phyloP scores from a whole-genome alignment of 305 asterid species.

The Fraxinus sp. region DNA sequence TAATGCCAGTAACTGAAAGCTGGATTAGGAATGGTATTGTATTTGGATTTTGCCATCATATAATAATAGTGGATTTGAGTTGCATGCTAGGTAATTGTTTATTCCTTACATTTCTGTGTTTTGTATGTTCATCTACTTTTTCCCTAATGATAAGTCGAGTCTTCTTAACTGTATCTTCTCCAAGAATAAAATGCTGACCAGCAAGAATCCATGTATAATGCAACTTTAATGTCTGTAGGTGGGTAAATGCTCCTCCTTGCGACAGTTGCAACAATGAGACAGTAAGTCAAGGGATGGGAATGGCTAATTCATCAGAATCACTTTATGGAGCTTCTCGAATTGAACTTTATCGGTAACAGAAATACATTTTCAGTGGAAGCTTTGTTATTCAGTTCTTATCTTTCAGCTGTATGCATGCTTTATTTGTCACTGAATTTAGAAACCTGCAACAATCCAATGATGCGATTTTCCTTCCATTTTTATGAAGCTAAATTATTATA shows the following conservation, averaged over 20 bases:
- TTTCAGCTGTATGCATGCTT: slow-evolving; percentile 6
- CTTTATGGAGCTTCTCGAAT: slow-evolving; percentile 77
- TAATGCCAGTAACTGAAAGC: neutral
- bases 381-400: slow-evolving; percentile 3
- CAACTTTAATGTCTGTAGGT: slow-evolving; percentile 47
- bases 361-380: neutral
- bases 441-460: slow-evolving; percentile 13
- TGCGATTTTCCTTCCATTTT: slow-evolving; percentile 9
- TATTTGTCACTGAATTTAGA: slow-evolving; percentile 13
- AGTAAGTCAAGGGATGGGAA: slow-evolving; percentile 69
- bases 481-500: slow-evolving; percentile 6
- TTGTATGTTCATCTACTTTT: slow-evolving; percentile 16
- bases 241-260: slow-evolving; percentile 95
- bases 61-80: slow-evolving; percentile 4
- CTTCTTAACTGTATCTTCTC: neutral
- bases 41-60: neutral
- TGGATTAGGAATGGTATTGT: slow-evolving; percentile 14
- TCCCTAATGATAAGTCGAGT: neutral
- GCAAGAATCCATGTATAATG: slow-evolving; percentile 10
- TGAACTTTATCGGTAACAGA: slow-evolving; percentile 71
- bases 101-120: slow-evolving; percentile 17
- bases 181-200: slow-evolving; percentile 23
- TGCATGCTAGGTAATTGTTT: neutral
- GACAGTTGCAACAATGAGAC: slow-evolving; percentile 73
- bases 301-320: slow-evolving; percentile 56